Evolutionary conservation across 225 moss, liverwort and hornwort species (phyloP), one percentile per base, ranked within the genome.

Genomic region (Climacium dendroides): DNA sequence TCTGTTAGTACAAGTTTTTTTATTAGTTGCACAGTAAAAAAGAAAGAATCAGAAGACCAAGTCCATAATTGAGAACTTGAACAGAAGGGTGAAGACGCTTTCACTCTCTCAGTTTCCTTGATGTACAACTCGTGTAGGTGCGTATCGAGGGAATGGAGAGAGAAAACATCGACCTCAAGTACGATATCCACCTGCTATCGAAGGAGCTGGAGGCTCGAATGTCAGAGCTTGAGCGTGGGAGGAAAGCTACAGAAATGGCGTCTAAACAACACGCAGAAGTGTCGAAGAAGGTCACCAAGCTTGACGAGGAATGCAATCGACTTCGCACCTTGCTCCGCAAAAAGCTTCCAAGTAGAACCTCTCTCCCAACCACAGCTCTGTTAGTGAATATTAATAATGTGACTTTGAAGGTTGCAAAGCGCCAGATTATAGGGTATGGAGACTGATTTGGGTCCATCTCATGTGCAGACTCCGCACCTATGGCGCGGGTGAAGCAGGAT

Each of bases 231-330:
- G 97, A 96, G 78, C 91, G 86, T 79, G 94, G 92, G 82, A 90
- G 93, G 85, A 94, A 90, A 90, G 95, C 91, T 43, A 77, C 93
- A 10, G 95, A 97, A 15, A 90, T 87, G 75, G 93, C 92, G 6
- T 90, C 91, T 25, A 95, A 89, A 90, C 93, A 95, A 55, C 94
- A 94, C 35, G 62, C 90, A 71, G 95, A 98, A 61, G 93, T 91
- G 60, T 91, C 92, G 80, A 95, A 93, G 88, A 96, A 95, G 91
- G 90, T 93, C 61, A 89, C 93, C 19, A 95, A 94, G 83, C 90
- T 98, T 73, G 97, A 98, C 80, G 98, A 96, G 25, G 97, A 98
- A 91, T 95, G 98, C 87, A 94, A 90, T 39, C 93, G 91, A 87
- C 90, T 97, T 87, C 95, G 98, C 62, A 85, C 85, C 60, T 78